Percentiles rank a stretch among this genome's conserved stretches.
Conservation (phyloP, 2,329 filamentous ascomycete genomes). For the Neonectria ditissima region DNA sequence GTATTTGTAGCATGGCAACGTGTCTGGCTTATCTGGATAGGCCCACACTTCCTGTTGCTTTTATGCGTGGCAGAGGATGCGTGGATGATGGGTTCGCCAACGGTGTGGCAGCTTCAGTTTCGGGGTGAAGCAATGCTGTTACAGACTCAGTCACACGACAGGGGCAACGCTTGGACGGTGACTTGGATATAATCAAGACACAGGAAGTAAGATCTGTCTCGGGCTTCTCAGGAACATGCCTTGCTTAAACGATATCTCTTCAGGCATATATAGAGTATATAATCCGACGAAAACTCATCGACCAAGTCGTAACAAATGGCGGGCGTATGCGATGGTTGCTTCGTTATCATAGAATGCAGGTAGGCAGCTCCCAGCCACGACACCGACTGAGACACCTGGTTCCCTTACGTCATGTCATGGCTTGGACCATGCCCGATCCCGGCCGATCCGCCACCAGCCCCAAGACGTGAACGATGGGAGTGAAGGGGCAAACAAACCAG, state of each 20-base stretch:
- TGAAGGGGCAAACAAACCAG: neutral
- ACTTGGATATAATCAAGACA: neutral
- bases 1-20: neutral
- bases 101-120: neutral
- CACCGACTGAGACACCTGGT: conserved; percentile 3
- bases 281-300: neutral
- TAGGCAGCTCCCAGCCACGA: conserved; percentile 8
- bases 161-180: neutral
- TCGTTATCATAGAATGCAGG: conserved; percentile 2
- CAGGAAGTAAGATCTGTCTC: neutral
- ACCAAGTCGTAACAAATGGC: neutral
- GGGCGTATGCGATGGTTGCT: neutral
- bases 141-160: neutral
- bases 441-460: conserved; percentile 1
- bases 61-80: neutral
- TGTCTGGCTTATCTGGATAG: neutral
- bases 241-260: neutral
- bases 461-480: neutral
- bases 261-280: neutral
- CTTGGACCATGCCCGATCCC: conserved; percentile 15
- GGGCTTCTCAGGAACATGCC: neutral
- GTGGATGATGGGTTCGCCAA: neutral
- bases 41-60: neutral
- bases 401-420: conserved; percentile 27
- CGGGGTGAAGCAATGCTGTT: neutral